These are phyloP conservation scores for Trifolium repens DNA, from an alignment of 306 rosid species.

Conservation along the genomic window DNA sequence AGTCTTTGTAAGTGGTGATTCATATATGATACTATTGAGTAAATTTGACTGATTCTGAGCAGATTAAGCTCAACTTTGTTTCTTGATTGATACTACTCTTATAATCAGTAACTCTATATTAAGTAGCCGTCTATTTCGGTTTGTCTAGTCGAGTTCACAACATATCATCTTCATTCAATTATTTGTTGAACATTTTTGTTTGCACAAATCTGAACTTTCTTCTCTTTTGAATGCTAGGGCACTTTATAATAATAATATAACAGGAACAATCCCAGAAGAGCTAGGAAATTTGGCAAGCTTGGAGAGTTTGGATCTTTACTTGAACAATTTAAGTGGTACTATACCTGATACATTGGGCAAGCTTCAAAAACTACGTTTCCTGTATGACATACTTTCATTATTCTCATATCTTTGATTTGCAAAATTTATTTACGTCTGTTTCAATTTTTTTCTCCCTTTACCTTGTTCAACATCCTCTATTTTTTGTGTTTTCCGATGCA, in stretches of 20 bases:
- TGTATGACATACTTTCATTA: conserved; percentile 64
- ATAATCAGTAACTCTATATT: not conserved
- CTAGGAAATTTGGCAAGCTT: conserved; percentile 73
- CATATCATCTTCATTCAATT: conserved; percentile 4
- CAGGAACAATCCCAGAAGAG: conserved; percentile 73
- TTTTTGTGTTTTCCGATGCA: conserved; percentile 18
- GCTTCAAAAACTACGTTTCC: conserved; percentile 68
- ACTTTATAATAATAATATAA: conserved; percentile 72
- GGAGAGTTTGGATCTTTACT: conserved; percentile 95
- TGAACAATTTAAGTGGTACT: conserved; percentile 56
- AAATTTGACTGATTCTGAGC: conserved; percentile 39
- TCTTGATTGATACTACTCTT: not conserved
- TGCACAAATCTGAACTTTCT: conserved; percentile 18
- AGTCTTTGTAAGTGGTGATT: conserved; percentile 76
- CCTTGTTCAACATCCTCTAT: conserved; percentile 7
- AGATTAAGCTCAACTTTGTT: not conserved
- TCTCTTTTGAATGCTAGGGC: conserved; percentile 60
- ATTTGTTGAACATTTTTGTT: conserved; percentile 22
- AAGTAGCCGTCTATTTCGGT: conserved; percentile 2
- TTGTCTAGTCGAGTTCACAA: conserved; percentile 35
- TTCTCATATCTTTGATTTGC: conserved; percentile 41
- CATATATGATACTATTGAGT: conserved; percentile 34
- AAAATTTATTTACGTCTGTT: not conserved
- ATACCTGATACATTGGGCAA: conserved; percentile 66
- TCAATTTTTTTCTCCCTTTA: not conserved